A percentile compares a stretch with the other conserved stretches of the same genome.
Evolutionary conservation across 73 alveolate genomes (phyloP).

Genomic region (Symbiodinium pilosum): DNA sequence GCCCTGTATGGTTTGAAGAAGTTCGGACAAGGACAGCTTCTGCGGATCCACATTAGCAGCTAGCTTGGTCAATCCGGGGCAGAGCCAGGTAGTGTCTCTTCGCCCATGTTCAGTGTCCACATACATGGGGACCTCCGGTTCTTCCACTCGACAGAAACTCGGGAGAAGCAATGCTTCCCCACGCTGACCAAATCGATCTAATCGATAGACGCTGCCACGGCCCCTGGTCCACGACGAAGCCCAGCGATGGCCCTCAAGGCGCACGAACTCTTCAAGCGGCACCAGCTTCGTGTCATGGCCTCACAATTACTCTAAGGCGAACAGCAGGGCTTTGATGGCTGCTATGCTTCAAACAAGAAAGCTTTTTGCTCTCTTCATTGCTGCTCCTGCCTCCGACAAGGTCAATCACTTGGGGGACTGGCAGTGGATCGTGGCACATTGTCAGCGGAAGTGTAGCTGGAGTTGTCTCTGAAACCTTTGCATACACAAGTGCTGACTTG

Average conservation of each 20-base stretch:
- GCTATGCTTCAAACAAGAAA: background rate
- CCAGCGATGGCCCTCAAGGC: constrained; percentile 80
- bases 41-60: constrained; percentile 7
- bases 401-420: background rate
- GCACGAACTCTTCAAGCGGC: background rate
- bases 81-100: constrained; percentile 6
- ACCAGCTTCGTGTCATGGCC: background rate
- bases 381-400: background rate
- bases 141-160: constrained; percentile 25
- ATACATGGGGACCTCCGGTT: background rate
- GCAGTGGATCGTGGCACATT: constrained; percentile 43
- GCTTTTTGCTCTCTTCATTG: background rate
- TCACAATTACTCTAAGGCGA: background rate
- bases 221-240: constrained; percentile 35
- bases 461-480: background rate
- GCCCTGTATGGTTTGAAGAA: background rate
- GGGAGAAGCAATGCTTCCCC: constrained; percentile 53
- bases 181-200: constrained; percentile 15
- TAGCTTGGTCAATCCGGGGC: background rate
- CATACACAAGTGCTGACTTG: background rate
- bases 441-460: constrained; percentile 23
- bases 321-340: background rate
- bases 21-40: background rate
- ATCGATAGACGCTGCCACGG: constrained; percentile 75
- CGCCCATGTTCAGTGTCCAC: background rate